A percentile compares a stretch with the other conserved stretches of the same genome.
These are phyloP conservation scores for Suhomyces vadensis DNA, from an alignment of 805 yeast species.

Conservation along the genomic window DNA sequence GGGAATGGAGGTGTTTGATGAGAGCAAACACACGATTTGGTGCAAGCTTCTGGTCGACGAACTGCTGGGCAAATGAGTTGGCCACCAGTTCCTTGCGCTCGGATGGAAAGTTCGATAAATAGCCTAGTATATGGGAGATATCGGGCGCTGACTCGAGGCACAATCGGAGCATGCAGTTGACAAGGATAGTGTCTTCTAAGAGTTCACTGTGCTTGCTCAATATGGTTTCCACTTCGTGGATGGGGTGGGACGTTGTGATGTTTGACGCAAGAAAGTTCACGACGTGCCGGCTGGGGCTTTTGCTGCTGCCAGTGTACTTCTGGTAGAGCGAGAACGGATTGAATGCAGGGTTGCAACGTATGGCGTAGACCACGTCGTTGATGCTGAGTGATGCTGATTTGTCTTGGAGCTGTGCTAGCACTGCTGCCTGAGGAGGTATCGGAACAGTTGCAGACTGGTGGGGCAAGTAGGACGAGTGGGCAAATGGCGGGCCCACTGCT, in stretches of 20 bases:
- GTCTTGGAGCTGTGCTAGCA: background rate
- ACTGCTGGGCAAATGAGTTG: background rate
- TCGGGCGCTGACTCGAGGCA: background rate
- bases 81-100: background rate
- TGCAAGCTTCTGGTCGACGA: background rate
- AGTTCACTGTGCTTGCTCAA: constrained; percentile 1
- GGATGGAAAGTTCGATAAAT: background rate
- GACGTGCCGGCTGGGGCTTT: constrained; percentile 12
- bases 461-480: constrained; percentile 4
- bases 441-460: background rate
- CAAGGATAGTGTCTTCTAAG: constrained; percentile 10
- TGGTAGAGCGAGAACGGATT: constrained; percentile 12
- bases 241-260: constrained; percentile 1
- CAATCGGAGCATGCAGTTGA: constrained; percentile 1
- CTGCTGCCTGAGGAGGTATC: background rate
- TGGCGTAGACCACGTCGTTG: constrained; percentile 11
- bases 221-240: constrained; percentile 5
- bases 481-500: constrained; percentile 2
- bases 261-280: constrained; percentile 11
- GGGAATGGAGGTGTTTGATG: background rate
- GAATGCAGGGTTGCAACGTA: constrained; percentile 5
- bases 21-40: background rate
- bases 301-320: constrained; percentile 8
- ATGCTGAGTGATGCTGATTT: constrained; percentile 9
- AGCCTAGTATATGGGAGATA: background rate